phyloP scores from a whole-genome alignment of 352 stramenopile genomes.

The Phytopythium litorale region DNA sequence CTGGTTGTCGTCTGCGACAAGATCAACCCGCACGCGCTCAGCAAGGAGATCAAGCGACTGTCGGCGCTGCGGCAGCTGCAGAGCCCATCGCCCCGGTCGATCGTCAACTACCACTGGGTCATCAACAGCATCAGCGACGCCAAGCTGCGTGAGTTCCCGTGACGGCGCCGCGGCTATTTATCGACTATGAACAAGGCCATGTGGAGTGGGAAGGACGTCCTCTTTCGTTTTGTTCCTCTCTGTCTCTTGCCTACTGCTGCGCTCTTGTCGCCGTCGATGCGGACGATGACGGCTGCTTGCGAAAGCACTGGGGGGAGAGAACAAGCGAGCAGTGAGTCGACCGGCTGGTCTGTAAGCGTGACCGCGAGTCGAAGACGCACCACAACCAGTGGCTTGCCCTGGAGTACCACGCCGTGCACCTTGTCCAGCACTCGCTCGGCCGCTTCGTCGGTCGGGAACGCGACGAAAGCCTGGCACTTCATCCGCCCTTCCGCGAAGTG shows the following conservation, averaged over 20 bases:
- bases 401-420: conserved; percentile 67
- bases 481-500: conserved; percentile 80
- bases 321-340: neutral
- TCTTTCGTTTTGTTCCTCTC: neutral
- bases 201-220: neutral
- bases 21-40: conserved; percentile 55
- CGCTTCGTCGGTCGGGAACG: conserved; percentile 46
- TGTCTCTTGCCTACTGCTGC: neutral
- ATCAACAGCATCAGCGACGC: conserved; percentile 86
- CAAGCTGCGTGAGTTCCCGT: conserved; percentile 44
- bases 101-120: conserved; percentile 86
- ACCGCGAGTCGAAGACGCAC: conserved; percentile 31
- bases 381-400: conserved; percentile 79
- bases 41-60: conserved; percentile 36
- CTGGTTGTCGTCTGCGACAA: conserved; percentile 78
- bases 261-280: neutral
- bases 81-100: conserved; percentile 20
- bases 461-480: conserved; percentile 86
- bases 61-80: conserved; percentile 37
- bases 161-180: neutral
- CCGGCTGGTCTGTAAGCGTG: neutral
- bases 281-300: conserved; percentile 5
- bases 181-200: neutral
- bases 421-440: conserved; percentile 45
- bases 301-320: conserved; percentile 18